Evolutionary conservation across 179 eudicot species (phyloP), one percentile per base, ranked within the genome.

Genomic region (Drosera spatulata): DNA sequence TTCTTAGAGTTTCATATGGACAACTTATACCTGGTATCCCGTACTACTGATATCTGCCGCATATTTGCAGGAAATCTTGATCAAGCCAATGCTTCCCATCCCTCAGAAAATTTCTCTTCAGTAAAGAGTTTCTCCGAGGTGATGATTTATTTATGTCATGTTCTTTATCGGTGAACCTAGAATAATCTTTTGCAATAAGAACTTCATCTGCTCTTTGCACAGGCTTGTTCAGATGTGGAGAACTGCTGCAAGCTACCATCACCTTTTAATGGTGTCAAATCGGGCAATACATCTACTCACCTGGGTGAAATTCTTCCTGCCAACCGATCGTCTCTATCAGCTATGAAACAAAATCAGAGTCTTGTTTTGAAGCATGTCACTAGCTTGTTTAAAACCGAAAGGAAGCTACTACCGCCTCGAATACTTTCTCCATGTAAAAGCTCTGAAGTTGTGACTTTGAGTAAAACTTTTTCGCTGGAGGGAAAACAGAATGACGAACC

Each of bases 231-330:
- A 61, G 56, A 59, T 39, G 79, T 75, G 69, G 64, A 65, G 58
- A 71, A 66, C 57, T 22, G 73, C 58, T 74, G 67, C 61, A 44
- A 67, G 61, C 65, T 74, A 51, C 56, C 72, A 10, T 67, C 83
- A 61, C 68, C 78, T 64, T 56, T 58, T 37, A 61, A 64, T 58
- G 73, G 46, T 57, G 70, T 53, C 37, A 80, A 71, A 61, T 69
- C 48, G 50, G 68, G 68, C 60, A 71, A 60, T 55, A 47, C 61
- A 59, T 64, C 68, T 60, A 56, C 63, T 42, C 71, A 58, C 50
- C 65, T 77, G 66, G 66, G 45, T 57, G 77, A 75, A 56, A 56
- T 91, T 68, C 73, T 67, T 78, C 98, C 96, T 72, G 98, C 98
- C 58, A 91, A 91, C 67, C 82, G 84, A 46, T 85, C 90, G 57